These are phyloP conservation scores for Arthrinium puccinioides DNA, from an alignment of 2,329 filamentous ascomycete species.

Conservation along the genomic window DNA sequence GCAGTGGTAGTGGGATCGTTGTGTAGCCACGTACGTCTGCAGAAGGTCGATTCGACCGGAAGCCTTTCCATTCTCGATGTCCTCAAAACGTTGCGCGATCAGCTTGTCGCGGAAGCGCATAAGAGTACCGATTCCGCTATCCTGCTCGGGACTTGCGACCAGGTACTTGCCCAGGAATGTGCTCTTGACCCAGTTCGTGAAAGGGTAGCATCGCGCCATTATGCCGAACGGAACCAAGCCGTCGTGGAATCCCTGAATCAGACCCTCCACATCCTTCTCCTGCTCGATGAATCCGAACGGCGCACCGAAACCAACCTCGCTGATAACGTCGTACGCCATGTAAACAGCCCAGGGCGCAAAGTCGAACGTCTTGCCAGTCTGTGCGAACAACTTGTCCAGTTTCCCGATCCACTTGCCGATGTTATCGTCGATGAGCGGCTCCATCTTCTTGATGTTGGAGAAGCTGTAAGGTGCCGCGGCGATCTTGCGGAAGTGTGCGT, in stretches of 20 bases:
- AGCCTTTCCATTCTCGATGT: constrained; percentile 37
- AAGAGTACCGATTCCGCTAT: constrained; percentile 45
- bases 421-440: constrained; percentile 44
- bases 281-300: constrained; percentile 48
- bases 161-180: constrained; percentile 45
- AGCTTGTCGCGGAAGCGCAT: constrained; percentile 52
- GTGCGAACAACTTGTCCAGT: constrained; percentile 38
- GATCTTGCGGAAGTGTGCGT: constrained; percentile 46
- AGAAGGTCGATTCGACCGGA: constrained; percentile 41
- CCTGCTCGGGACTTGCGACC: constrained; percentile 43
- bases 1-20: not conserved
- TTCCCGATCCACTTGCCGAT: constrained; percentile 42
- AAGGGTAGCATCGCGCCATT: constrained; percentile 43
- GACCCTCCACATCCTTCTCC: constrained; percentile 41
- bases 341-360: constrained; percentile 49
- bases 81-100: constrained; percentile 37
- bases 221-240: constrained; percentile 43
- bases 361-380: constrained; percentile 38
- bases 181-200: constrained; percentile 46
- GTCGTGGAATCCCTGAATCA: constrained; percentile 48
- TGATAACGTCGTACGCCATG: constrained; percentile 52
- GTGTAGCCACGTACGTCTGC: constrained; percentile 31
- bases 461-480: constrained; percentile 48
- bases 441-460: constrained; percentile 50
- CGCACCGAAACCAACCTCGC: constrained; percentile 47